phyloP scores from a whole-genome alignment of 1,284 basidiomycete genomes.

The Coniophora puteana region DNA sequence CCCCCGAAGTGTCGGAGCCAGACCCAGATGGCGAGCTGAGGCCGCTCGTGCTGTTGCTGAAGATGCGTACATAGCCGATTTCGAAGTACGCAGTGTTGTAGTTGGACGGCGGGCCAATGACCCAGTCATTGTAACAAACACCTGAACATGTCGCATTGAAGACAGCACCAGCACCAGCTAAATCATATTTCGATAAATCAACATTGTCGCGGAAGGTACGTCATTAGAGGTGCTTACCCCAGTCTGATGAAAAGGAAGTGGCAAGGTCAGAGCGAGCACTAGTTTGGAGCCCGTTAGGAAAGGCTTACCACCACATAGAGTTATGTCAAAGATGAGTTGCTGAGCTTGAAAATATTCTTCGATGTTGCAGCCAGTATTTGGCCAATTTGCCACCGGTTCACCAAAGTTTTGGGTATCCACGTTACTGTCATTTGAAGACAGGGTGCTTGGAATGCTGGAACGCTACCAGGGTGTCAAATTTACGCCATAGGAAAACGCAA shows the following conservation, averaged over 20 bases:
- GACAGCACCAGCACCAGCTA: conserved; percentile 39
- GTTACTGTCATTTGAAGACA: conserved; percentile 49
- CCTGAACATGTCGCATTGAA: conserved; percentile 66
- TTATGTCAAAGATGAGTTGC: conserved; percentile 70
- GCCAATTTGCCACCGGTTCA: conserved; percentile 66
- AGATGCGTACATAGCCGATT: conserved; percentile 58
- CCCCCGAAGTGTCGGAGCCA: too few species aligned
- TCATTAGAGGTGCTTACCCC: conserved; percentile 49
- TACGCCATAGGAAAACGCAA: too few species aligned
- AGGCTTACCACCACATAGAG: conserved; percentile 56
- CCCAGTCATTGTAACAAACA: conserved; percentile 70
- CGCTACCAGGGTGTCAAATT: conserved; percentile 41
- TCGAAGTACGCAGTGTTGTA: conserved; percentile 79
- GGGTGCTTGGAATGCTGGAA: conserved; percentile 48
- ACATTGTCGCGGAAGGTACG: too few species aligned
- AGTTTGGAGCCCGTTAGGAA: neutral
- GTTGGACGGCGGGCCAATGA: conserved; percentile 60
- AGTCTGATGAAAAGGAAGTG: conserved; percentile 18
- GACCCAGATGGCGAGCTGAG: conserved; percentile 2
- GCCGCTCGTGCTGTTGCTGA: conserved; percentile 27
- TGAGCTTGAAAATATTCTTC: conserved; percentile 61
- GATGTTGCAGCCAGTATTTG: conserved; percentile 55
- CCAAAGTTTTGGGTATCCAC: conserved; percentile 68
- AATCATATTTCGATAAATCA: neutral
- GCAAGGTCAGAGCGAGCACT: too few species aligned